These are phyloP conservation scores for Neocallimastix lanati DNA, from an alignment of 192 early-diverging fungal genomes.

Conservation along the genomic window DNA sequence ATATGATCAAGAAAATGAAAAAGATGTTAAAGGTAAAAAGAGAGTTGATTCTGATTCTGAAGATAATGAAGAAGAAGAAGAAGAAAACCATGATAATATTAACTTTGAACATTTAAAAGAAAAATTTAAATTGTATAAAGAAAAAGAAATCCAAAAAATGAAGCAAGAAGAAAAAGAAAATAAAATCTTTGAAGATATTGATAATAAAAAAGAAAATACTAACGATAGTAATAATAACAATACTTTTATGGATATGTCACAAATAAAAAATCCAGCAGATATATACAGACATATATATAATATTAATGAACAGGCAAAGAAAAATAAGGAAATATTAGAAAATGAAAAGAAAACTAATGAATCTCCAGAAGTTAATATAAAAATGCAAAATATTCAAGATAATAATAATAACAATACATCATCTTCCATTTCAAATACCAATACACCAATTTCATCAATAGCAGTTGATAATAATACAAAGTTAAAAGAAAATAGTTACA, in stretches of 20 bases:
- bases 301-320: background rate
- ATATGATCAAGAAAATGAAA: slow-evolving; percentile 15
- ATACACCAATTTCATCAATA: too few species aligned
- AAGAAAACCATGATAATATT: slow-evolving; percentile 18
- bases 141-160: slow-evolving; percentile 20
- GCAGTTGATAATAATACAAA: background rate
- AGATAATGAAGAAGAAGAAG: slow-evolving; percentile 17
- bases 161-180: background rate
- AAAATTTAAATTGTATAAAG: slow-evolving; percentile 14
- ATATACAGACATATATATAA: slow-evolving; percentile 15
- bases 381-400: too few species aligned
- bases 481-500: background rate
- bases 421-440: background rate
- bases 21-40: slow-evolving; percentile 14
- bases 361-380: background rate
- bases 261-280: slow-evolving; percentile 12
- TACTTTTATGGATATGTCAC: background rate
- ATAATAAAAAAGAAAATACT: background rate
- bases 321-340: background rate
- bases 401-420: background rate
- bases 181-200: too few species aligned
- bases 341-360: background rate
- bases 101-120: slow-evolving; percentile 8
- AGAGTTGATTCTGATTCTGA: slow-evolving; percentile 5
- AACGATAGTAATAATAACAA: background rate